Percentiles rank a stretch among this genome's conserved stretches.
These are phyloP conservation scores for Dictyostelium firmibasis DNA, from an alignment of 78 protist species.

Conservation along the genomic window DNA sequence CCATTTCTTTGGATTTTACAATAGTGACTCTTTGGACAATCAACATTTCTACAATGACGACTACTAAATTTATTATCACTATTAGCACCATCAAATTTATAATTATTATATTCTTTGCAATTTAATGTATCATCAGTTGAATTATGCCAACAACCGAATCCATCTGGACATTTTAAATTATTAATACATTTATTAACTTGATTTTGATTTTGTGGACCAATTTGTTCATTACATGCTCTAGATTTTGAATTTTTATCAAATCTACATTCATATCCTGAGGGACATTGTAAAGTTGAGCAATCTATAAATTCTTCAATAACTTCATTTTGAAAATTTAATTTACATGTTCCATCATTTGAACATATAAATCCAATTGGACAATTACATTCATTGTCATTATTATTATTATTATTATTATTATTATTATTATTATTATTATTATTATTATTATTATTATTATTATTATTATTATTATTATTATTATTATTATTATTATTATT, in stretches of 20 bases:
- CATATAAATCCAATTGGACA: not conserved
- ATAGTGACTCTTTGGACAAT: not conserved
- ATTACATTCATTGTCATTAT: not conserved
- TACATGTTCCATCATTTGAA: not conserved
- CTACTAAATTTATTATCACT: not conserved
- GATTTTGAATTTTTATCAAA: not conserved
- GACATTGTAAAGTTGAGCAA: constrained; percentile 1
- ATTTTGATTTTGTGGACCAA: not conserved
- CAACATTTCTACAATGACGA: not conserved
- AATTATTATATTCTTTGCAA: not conserved
- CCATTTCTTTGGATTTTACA: constrained; percentile 4
- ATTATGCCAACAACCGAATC: not conserved
- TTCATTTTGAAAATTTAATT: not conserved
- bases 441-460: not conserved
- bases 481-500: not conserved
- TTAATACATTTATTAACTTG: not conserved
- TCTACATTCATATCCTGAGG: constrained; percentile 16
- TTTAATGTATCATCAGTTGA: not conserved
- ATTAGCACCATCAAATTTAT: not conserved
- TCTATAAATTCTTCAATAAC: no score
- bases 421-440: not conserved
- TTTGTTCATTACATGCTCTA: not conserved
- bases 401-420: not conserved
- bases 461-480: not conserved
- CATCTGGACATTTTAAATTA: constrained; percentile 11